phyloP scores from a whole-genome alignment of 2,329 filamentous ascomycete species.

The Orbilia ellipsospora region DNA sequence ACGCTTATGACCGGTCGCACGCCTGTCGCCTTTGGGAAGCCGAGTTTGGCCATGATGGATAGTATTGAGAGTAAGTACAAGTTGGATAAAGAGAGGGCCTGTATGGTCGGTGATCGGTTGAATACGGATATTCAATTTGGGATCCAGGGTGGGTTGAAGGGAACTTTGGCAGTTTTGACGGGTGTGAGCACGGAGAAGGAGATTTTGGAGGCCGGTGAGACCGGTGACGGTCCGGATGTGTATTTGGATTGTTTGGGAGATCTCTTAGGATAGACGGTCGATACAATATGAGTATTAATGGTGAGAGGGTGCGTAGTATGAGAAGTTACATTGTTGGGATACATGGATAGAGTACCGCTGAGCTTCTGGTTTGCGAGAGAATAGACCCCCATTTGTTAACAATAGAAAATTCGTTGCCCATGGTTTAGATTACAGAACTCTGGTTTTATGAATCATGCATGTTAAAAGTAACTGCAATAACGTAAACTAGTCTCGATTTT shows the following conservation, averaged over 20 bases:
- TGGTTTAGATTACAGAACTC: too few relatives aligned
- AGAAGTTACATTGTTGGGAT: too few relatives aligned
- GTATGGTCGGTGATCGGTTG: slow-evolving; percentile 94
- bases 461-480: too few relatives aligned
- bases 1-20: slow-evolving; percentile 76
- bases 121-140: slow-evolving; percentile 98
- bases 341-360: too few relatives aligned
- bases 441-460: too few relatives aligned
- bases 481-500: too few relatives aligned
- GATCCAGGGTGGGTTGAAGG: slow-evolving; percentile 87
- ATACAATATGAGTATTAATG: too few relatives aligned
- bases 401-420: too few relatives aligned
- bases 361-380: too few relatives aligned
- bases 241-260: slow-evolving; percentile 89
- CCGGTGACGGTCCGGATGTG: slow-evolving; percentile 76
- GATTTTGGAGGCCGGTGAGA: slow-evolving; percentile 70
- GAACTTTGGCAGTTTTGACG: slow-evolving; percentile 89
- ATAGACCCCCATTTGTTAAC: too few relatives aligned
- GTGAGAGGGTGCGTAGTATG: too few relatives aligned
- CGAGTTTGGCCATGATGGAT: slow-evolving; percentile 99
- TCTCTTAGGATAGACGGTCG: slow-evolving; percentile 55
- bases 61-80: slow-evolving; percentile 95
- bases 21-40: slow-evolving; percentile 87
- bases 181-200: slow-evolving; percentile 88
- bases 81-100: slow-evolving; percentile 83